Conservation (phyloP, 2,329 filamentous ascomycete genomes). For the Aspergillus quadrilineatus region DNA sequence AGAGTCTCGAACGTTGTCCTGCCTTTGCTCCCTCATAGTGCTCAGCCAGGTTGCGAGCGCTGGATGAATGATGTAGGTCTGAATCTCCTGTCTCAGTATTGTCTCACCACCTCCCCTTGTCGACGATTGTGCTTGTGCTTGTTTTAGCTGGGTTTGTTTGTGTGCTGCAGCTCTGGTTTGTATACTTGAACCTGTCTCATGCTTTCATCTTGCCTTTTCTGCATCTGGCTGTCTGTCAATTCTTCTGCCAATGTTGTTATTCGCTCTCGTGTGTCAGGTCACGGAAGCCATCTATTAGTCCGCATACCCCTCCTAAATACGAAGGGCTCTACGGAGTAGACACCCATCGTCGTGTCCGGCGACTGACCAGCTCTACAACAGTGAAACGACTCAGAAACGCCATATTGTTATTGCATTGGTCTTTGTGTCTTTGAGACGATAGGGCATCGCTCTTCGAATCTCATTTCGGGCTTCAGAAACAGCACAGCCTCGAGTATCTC, state of each 20-base stretch:
- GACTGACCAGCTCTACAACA: background rate
- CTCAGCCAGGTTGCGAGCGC: background rate
- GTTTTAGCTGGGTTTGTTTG: background rate
- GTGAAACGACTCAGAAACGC: background rate
- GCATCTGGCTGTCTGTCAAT: background rate
- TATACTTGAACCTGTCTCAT: background rate
- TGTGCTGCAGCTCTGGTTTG: background rate
- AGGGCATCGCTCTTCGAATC: background rate
- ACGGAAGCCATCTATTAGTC: background rate
- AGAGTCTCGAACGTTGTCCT: background rate
- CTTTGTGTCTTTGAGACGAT: background rate
- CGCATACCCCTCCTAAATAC: constrained; percentile 8
- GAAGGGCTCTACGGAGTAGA: background rate
- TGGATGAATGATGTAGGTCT: background rate
- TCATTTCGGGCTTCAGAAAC: background rate
- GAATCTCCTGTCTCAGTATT: background rate
- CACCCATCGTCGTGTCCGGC: background rate
- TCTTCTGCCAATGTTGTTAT: background rate
- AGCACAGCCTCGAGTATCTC: background rate
- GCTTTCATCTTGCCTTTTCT: background rate
- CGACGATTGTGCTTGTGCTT: background rate
- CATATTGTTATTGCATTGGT: background rate
- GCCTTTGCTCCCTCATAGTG: background rate
- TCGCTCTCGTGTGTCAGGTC: background rate
- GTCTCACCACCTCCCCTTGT: background rate